Evolutionary conservation across 805 yeast species (phyloP), one percentile per base, ranked within the genome.

Genomic region (Teunomyces kruisii): DNA sequence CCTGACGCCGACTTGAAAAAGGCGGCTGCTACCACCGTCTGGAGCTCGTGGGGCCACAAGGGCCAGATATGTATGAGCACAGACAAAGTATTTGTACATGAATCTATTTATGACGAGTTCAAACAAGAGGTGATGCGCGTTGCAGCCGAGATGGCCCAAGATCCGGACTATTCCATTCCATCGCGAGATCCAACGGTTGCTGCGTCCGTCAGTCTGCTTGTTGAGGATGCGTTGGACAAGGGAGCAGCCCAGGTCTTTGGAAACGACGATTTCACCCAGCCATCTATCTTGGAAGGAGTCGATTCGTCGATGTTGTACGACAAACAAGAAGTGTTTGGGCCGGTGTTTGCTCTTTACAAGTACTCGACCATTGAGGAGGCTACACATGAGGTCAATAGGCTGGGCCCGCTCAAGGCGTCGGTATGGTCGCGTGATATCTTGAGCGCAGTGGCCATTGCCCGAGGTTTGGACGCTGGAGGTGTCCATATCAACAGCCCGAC

Each of bases 61-160:
- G 80, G 79, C 9, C 79, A 75, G 45, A 65, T 75, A 16, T 76
- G 80, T 52, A 75, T 75, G 79, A 62, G 70, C 42, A 65, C 74
- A 1, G 79, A 75, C 40, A 53, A 57, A 7, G 56, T 71, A 1
- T 72, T 48, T 42, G 55, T 75, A 28, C 67, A 72, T 32, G 72
- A 67, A 33, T 24, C 49, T 0, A 54, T 67, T 1, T 72, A 70
- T 43, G 65, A 66, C 4, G 54, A 64, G 31, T 59, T 65, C 24
- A 40, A 59, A 14, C 48, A 38, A 2, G 39, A 46, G 9, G 19
- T 73, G 27, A 37, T 40, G 12, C 46, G 16, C 3, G 46, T 46
- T 12, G 67, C 62, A 8, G 27, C 32, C 8, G 36, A 52, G 68
- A 48, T 31, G 19, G 17, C 19, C 8, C 3, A 10, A 8, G 35